Conservation (phyloP, 129 eudicot genomes). For the Artemisia annua region DNA sequence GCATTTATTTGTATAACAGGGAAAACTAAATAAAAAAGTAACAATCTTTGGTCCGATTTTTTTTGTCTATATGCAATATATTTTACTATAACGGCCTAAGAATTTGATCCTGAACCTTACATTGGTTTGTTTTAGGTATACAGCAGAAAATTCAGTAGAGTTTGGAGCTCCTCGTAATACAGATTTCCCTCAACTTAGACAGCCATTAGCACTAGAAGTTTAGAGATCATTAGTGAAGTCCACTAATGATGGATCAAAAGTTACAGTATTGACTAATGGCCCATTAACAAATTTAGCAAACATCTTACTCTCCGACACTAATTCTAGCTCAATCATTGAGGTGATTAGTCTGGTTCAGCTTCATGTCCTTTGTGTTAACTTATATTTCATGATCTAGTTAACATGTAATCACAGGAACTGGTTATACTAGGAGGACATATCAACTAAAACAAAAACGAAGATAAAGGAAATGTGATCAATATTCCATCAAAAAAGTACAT, state of each 20-base stretch:
- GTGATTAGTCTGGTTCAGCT: conserved; percentile 40
- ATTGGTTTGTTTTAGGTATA: conserved; percentile 45
- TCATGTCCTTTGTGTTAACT: neutral
- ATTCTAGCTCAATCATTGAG: conserved; percentile 52
- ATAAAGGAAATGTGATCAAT: conserved; percentile 62
- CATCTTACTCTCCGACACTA: conserved; percentile 53
- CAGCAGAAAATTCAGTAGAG: conserved; percentile 62
- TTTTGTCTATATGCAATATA: neutral
- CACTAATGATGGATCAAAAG: conserved; percentile 42
- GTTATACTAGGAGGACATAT: conserved; percentile 67
- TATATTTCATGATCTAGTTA: neutral
- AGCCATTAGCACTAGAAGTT: conserved; percentile 63
- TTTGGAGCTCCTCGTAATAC: conserved; percentile 85
- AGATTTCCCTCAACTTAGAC: conserved; percentile 71
- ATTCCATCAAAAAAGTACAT: conserved; percentile 59
- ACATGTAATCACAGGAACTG: conserved; percentile 54
- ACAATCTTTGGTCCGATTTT: neutral
- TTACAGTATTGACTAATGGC: conserved; percentile 70
- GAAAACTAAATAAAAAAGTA: neutral
- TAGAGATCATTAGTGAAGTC: conserved; percentile 60
- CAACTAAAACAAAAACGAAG: conserved; percentile 10
- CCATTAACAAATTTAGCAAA: conserved; percentile 78
- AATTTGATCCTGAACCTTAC: neutral
- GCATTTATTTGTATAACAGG: neutral
- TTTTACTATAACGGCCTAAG: neutral